Conservation (phyloP, 192 early-diverging fungal species). For the Backusella parvicylindrica region DNA sequence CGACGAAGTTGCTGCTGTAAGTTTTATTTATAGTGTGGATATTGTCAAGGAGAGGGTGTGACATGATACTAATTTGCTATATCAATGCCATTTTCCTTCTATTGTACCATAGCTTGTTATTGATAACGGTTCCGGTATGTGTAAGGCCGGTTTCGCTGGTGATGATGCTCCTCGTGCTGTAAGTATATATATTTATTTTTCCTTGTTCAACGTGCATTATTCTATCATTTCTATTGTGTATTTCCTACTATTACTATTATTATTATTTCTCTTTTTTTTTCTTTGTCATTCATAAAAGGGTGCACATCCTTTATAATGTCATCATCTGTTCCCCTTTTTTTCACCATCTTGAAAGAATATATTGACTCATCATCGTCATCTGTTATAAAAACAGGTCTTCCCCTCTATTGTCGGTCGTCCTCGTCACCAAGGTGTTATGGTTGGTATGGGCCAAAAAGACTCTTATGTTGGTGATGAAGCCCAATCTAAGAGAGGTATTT, state of each 20-base stretch:
- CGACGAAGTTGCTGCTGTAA: slow-evolving; percentile 81
- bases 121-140: slow-evolving; percentile 94
- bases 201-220: no score
- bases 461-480: slow-evolving; percentile 91
- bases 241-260: no score
- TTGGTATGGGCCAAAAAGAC: slow-evolving; percentile 91
- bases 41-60: no score
- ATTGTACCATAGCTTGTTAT: slow-evolving; percentile 66
- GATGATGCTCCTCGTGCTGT: slow-evolving; percentile 89
- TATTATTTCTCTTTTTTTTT: not conserved
- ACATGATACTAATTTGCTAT: not conserved
- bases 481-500: slow-evolving; percentile 86
- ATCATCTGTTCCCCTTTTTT: not conserved
- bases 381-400: slow-evolving; percentile 48
- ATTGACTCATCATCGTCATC: not conserved
- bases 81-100: no score
- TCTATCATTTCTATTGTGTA: no score
- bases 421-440: slow-evolving; percentile 86
- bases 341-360: not conserved
- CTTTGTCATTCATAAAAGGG: not conserved
- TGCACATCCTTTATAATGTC: not conserved
- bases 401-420: slow-evolving; percentile 85
- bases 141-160: slow-evolving; percentile 91
- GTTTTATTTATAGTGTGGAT: slow-evolving; percentile 16
- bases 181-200: slow-evolving; percentile 20